These are phyloP conservation scores for Lachancea waltii DNA, from an alignment of 805 yeast species.

Conservation along the genomic window DNA sequence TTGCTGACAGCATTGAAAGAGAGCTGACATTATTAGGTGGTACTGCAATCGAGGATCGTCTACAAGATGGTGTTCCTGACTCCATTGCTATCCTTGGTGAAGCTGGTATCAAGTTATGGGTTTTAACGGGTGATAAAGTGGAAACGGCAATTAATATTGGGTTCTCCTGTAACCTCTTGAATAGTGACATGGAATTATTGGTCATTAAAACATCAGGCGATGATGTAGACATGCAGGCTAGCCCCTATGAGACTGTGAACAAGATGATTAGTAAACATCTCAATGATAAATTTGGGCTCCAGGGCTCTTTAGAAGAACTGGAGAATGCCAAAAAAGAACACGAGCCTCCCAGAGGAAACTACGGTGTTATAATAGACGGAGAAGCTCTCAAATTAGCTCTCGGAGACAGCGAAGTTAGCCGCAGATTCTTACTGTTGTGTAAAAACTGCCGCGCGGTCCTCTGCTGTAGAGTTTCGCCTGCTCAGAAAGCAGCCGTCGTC, in stretches of 20 bases:
- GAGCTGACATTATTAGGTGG: slow-evolving; percentile 67
- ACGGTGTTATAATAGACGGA: slow-evolving; percentile 74
- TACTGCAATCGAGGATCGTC: slow-evolving; percentile 79
- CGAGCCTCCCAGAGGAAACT: slow-evolving; percentile 58
- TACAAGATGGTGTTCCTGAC: slow-evolving; percentile 84
- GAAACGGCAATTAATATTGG: slow-evolving; percentile 87
- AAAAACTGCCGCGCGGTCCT: slow-evolving; percentile 76
- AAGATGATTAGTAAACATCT: slow-evolving; percentile 48
- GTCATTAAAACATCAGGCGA: slow-evolving; percentile 48
- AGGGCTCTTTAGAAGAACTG: slow-evolving; percentile 54
- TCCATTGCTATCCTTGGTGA: slow-evolving; percentile 60
- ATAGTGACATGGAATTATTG: slow-evolving; percentile 68
- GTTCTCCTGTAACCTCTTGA: slow-evolving; percentile 71
- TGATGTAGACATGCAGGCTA: slow-evolving; percentile 42
- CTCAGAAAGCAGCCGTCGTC: slow-evolving; percentile 82
- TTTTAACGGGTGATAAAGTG: slow-evolving; percentile 81
- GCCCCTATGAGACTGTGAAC: slow-evolving; percentile 39
- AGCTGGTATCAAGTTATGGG: slow-evolving; percentile 84
- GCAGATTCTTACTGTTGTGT: slow-evolving; percentile 63
- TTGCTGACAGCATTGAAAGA: slow-evolving; percentile 66
- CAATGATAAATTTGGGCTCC: slow-evolving; percentile 48
- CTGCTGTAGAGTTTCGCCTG: slow-evolving; percentile 84
- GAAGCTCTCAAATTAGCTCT: slow-evolving; percentile 60
- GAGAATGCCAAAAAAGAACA: slow-evolving; percentile 50
- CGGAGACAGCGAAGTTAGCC: slow-evolving; percentile 36